Evolutionary conservation across 345 rosid species (phyloP), one percentile per base, ranked within the genome.

Genomic region (Aquilaria sinensis): DNA sequence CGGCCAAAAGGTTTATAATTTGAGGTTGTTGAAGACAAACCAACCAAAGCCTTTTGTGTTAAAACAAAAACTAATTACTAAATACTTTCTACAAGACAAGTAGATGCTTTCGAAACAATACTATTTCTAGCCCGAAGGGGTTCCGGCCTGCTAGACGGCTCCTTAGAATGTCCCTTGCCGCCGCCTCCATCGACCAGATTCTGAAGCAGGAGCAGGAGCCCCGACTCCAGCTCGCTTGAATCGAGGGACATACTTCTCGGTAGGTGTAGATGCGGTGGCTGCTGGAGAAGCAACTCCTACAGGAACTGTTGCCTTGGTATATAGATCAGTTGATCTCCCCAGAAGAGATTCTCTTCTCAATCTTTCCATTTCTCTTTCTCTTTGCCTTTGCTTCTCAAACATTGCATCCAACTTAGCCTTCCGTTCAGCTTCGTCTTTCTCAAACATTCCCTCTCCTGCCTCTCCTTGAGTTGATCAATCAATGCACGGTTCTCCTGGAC

Each of bases 321-420:
- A 68, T 53, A 66, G 89, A 31, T 77, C 85, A 10, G 51, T 41
- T 30, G 69, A 4, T 63, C 75, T 81, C 66, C 75, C 76, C 70
- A 79, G 65, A 53, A 84, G 77, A 51, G 86, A 78, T 68, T 95
- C 97, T 56, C 76, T 78, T 67, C 84, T 71, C 62, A 62, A 65
- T 78, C 69, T 78, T 47, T 91, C 98, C 59, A 80, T 12, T 70
- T 95, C 99, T 55, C 56, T 61, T 69, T 91, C 96, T 68, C 90
- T 89, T 56, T 87, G 99, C 64, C 90, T 80, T 85, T 91, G 98
- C 81, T 78, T 91, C 69, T 87, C 96, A 72, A 86, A 94, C 9
- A 91, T 85, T 76, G 81, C 92, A 70, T 91, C 98, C 71, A 91
- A 59, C 79, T 89, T 95, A 1, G 98, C 98, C 77, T 75, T 81